These are phyloP conservation scores for Boletus bicolor DNA, from an alignment of 768 basidiomycete species.

Conservation along the genomic window DNA sequence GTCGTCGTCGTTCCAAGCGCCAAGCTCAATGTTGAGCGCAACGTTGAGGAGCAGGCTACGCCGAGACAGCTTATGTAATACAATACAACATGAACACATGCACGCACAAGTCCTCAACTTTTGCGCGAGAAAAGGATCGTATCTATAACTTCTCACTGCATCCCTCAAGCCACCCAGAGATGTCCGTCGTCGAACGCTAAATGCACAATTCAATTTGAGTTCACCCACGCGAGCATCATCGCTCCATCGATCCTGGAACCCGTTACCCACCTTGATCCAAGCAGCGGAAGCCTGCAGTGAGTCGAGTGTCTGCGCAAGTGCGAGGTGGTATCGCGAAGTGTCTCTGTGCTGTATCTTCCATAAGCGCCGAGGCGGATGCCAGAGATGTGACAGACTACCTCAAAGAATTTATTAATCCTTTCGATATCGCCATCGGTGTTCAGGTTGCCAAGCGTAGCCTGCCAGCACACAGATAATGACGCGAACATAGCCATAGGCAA, in stretches of 20 bases:
- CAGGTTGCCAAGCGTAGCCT: conserved; percentile 44
- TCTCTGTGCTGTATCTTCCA: conserved; percentile 50
- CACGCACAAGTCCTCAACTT: not conserved
- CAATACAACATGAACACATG: conserved; percentile 1
- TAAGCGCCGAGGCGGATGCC: not conserved
- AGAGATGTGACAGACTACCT: conserved; percentile 39
- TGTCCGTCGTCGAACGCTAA: conserved; percentile 58
- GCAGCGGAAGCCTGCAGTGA: conserved; percentile 55
- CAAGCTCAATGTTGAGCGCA: not conserved
- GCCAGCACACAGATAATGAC: conserved; percentile 11
- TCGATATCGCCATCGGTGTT: conserved; percentile 68
- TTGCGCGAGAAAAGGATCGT: not conserved
- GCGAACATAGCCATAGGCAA: not conserved
- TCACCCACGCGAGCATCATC: not conserved
- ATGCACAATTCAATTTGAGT: not conserved
- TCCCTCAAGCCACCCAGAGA: conserved; percentile 49
- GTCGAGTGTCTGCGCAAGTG: conserved; percentile 67
- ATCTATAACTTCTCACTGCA: not conserved
- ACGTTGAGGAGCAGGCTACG: not conserved
- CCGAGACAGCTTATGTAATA: conserved; percentile 15
- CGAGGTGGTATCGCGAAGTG: conserved; percentile 62
- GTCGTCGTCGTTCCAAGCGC: conserved; percentile 12
- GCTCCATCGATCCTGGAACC: not conserved
- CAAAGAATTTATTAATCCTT: conserved; percentile 68
- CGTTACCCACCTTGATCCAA: conserved; percentile 55